These are phyloP conservation scores for Litchi chinensis DNA, from an alignment of 345 rosid species.

Conservation along the genomic window DNA sequence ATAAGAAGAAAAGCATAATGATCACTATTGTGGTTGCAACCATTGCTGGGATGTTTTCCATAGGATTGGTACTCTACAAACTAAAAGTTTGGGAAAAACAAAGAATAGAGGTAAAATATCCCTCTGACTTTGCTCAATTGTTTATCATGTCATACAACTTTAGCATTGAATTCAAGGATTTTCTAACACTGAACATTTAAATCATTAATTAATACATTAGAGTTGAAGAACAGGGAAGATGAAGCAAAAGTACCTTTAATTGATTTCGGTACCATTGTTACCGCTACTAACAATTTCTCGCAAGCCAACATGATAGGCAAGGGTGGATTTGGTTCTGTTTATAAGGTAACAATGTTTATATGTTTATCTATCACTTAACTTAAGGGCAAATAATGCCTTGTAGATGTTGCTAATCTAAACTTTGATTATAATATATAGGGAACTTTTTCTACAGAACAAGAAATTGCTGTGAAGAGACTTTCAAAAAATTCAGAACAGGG, in stretches of 20 bases:
- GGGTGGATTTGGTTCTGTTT: slow-evolving; percentile 43
- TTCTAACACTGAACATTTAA: too few species aligned
- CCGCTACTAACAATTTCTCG: slow-evolving; percentile 37
- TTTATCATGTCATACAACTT: too few species aligned
- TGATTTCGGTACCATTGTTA: slow-evolving; percentile 25
- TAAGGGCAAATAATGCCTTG: neutral
- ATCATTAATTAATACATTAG: too few species aligned
- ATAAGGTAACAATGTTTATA: neutral
- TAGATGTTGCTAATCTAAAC: neutral
- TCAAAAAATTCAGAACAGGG: slow-evolving; percentile 43
- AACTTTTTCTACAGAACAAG: slow-evolving; percentile 25
- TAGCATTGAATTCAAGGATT: too few species aligned
- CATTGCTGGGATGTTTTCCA: too few species aligned
- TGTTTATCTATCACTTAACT: neutral
- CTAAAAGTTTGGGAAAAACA: neutral
- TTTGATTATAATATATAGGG: slow-evolving; percentile 18
- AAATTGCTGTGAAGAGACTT: slow-evolving; percentile 43
- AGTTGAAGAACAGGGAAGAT: neutral
- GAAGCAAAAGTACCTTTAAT: slow-evolving; percentile 28
- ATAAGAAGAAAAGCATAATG: too few species aligned
- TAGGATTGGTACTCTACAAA: neutral
- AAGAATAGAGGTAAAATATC: slow-evolving; percentile 7
- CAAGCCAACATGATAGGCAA: slow-evolving; percentile 28
- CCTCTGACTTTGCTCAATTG: neutral
- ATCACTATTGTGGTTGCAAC: too few species aligned